phyloP scores from a whole-genome alignment of 1,284 basidiomycete species.

The Pholiota adiposa region DNA sequence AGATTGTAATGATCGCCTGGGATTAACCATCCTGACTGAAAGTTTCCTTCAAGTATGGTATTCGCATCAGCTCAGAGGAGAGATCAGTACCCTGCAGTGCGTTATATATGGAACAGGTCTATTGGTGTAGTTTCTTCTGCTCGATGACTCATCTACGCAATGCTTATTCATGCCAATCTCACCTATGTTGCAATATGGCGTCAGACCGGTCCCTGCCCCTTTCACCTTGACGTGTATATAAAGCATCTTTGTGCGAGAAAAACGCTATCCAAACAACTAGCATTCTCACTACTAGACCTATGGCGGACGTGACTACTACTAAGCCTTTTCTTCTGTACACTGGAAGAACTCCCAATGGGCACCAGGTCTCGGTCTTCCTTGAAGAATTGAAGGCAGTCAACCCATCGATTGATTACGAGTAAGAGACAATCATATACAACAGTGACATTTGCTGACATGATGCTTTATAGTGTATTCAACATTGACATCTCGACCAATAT shows the following conservation, averaged over 20 bases:
- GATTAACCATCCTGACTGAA: too few species aligned
- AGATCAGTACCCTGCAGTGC: too few species aligned
- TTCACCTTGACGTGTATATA: background rate
- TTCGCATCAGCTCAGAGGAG: too few species aligned
- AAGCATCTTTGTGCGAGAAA: background rate
- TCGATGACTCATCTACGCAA: conserved; percentile 8
- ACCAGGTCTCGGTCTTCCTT: conserved; percentile 62
- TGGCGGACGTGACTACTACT: conserved; percentile 24
- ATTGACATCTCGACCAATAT: conserved; percentile 50
- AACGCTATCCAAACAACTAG: conserved; percentile 8
- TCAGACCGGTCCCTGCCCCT: conserved; percentile 1
- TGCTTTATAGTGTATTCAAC: conserved; percentile 41
- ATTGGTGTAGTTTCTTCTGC: background rate
- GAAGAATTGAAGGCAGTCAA: conserved; percentile 74
- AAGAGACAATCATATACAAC: too few species aligned
- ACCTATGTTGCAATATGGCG: conserved; percentile 7
- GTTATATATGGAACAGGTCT: background rate
- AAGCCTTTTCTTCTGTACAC: conserved; percentile 70
- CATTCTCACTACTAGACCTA: background rate
- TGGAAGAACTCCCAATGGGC: conserved; percentile 69
- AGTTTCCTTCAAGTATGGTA: too few species aligned
- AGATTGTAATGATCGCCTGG: too few species aligned
- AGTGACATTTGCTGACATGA: conserved; percentile 8
- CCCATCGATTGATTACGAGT: conserved; percentile 64
- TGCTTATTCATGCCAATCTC: conserved; percentile 8